Conservation (phyloP, 1,139 yeast genomes). For the Komagataea norvegica region DNA sequence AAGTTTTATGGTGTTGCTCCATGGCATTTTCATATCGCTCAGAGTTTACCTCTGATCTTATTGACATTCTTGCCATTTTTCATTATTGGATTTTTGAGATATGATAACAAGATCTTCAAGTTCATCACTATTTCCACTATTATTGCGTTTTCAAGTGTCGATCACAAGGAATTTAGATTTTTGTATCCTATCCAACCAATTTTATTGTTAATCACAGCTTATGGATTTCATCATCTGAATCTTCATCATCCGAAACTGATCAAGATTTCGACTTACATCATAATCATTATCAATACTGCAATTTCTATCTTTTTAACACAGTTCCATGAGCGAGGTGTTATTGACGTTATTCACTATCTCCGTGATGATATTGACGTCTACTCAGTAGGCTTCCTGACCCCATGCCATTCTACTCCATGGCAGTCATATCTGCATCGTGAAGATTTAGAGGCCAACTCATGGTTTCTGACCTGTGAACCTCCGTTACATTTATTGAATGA, state of each 20-base stretch:
- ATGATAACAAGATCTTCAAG: constrained; percentile 17
- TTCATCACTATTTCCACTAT: constrained; percentile 37
- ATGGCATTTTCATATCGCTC: constrained; percentile 78
- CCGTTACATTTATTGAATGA: constrained; percentile 47
- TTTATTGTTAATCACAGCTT: constrained; percentile 41
- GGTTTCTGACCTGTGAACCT: constrained; percentile 93
- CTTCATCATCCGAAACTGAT: constrained; percentile 14
- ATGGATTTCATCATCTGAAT: constrained; percentile 27
- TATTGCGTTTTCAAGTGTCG: constrained; percentile 53
- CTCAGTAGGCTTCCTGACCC: constrained; percentile 77
- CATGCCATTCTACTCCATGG: constrained; percentile 98
- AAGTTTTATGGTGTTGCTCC: constrained; percentile 83
- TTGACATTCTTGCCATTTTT: constrained; percentile 65
- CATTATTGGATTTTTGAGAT: constrained; percentile 35
- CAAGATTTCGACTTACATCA: constrained; percentile 14
- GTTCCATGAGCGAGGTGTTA: constrained; percentile 81
- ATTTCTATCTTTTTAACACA: constrained; percentile 52
- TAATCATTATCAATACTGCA: constrained; percentile 38
- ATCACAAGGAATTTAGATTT: constrained; percentile 90
- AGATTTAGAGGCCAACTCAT: constrained; percentile 37
- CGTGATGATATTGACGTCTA: constrained; percentile 38
- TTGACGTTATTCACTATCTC: constrained; percentile 57
- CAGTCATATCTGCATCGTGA: constrained; percentile 73
- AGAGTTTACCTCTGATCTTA: constrained; percentile 74
- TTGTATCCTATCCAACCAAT: constrained; percentile 84